Evolutionary conservation across 2,329 filamentous ascomycete species (phyloP), one percentile per base, ranked within the genome.

Genomic region (Furcasterigmium sp.): DNA sequence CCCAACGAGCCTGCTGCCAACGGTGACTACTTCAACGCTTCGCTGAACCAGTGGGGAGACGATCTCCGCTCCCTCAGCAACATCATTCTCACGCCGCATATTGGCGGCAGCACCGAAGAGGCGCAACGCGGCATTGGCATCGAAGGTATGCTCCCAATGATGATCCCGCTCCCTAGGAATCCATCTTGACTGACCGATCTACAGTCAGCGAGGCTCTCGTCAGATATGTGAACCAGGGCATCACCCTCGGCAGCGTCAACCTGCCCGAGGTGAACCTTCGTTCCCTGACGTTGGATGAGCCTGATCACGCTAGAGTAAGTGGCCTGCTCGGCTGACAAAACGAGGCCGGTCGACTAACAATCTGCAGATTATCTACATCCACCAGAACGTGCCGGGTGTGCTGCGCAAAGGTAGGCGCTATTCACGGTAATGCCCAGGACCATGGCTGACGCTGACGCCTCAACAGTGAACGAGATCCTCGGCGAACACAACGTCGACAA

Each of bases 401-500:
- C 74, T 98, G 64, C 81, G 90, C 59, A 88, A 85, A 71, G 82
- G 82, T 85, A 67, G 53, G 60, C 17, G 15, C 20, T 10, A 6
- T 17, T 9, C 14, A 29, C 23, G 3, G 20, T 8, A 9, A 14
- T 11, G 17, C 39, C 19, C 6, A 17, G 3, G 15, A 6, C 11
- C n/a, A 35, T 13, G n/a, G 18, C n/a, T 19, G 17, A 10, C 17
- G 6, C 14, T 28, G 5, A 38, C 15, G n/a, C 14, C 19, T 11
- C 20, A 13, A 13, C 50, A 84, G 93, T 98, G 53, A 98, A 98
- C 73, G 87, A 93, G 58, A 89, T 97, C 49, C 77, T 98, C 38
- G 87, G 86, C 35, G 84, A 94, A 58, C 91, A 98, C 73, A 98
- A 98, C 64, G 91, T 98, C 55, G 91, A 96, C 71, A 97, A 97